Percentiles rank a stretch among this genome's conserved stretches.
These are phyloP conservation scores for Xylariaceae sp. DNA, from an alignment of 2,329 filamentous ascomycete species.

Conservation along the genomic window DNA sequence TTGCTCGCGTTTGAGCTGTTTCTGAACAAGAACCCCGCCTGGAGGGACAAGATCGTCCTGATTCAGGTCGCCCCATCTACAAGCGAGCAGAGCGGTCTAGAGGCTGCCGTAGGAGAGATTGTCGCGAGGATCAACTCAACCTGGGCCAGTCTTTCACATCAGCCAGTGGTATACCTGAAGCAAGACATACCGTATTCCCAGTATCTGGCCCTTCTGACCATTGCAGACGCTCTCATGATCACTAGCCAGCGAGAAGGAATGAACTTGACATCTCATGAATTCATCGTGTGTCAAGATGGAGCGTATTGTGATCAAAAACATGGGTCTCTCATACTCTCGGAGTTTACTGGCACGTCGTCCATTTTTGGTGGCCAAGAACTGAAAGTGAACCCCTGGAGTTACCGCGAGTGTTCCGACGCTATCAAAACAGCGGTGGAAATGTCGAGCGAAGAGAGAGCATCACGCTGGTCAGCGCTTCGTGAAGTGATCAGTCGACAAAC, in stretches of 20 bases:
- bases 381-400: slow-evolving; percentile 93
- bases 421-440: slow-evolving; percentile 82
- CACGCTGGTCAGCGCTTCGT: slow-evolving; percentile 69
- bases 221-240: slow-evolving; percentile 89
- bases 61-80: slow-evolving; percentile 92
- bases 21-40: slow-evolving; percentile 87
- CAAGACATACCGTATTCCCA: slow-evolving; percentile 92
- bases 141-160: slow-evolving; percentile 85
- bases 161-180: slow-evolving; percentile 87
- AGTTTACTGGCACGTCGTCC: slow-evolving; percentile 88
- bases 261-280: slow-evolving; percentile 95
- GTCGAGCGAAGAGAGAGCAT: slow-evolving; percentile 64
- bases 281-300: slow-evolving; percentile 87
- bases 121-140: slow-evolving; percentile 89
- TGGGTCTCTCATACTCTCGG: slow-evolving; percentile 84
- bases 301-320: slow-evolving; percentile 67
- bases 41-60: slow-evolving; percentile 79
- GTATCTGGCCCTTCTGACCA: slow-evolving; percentile 84
- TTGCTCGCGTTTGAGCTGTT: slow-evolving; percentile 88
- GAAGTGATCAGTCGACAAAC: slow-evolving; percentile 73
- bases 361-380: slow-evolving; percentile 78
- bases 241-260: slow-evolving; percentile 94
- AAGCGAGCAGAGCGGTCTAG: slow-evolving; percentile 80
- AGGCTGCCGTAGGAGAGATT: slow-evolving; percentile 86
- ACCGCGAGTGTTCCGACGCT: slow-evolving; percentile 77